phyloP scores from a whole-genome alignment of 495 filamentous ascomycete genomes.

The Pyronema omphalodes region DNA sequence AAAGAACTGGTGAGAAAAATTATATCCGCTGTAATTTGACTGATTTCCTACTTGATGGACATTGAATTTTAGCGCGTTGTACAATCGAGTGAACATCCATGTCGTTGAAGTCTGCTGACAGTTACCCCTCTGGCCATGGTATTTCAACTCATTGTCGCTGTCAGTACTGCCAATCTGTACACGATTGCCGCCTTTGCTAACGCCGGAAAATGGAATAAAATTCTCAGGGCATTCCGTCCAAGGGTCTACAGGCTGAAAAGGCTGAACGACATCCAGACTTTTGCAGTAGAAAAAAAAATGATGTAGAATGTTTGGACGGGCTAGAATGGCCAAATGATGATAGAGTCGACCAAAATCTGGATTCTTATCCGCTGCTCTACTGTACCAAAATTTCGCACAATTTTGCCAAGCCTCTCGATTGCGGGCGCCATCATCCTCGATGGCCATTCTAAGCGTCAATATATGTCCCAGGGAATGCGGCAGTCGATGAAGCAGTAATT shows the following conservation, averaged over 20 bases:
- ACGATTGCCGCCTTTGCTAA: too few species aligned
- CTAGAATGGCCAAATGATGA: constrained; percentile 69
- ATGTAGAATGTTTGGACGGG: constrained; percentile 51
- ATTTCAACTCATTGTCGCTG: too few species aligned
- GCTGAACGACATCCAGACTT: constrained; percentile 20
- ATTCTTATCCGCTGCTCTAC: constrained; percentile 49
- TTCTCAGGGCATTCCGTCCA: too few species aligned
- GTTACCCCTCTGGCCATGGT: too few species aligned
- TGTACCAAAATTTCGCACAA: constrained; percentile 66
- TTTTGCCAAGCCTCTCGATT: constrained; percentile 64
- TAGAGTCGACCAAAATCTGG: constrained; percentile 58
- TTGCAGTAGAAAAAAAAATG: constrained; percentile 56
- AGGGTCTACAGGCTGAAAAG: constrained; percentile 31
- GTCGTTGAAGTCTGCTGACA: too few species aligned
- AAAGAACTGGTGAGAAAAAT: too few species aligned
- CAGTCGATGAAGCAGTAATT: constrained; percentile 47
- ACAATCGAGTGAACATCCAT: too few species aligned
- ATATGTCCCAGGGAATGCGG: constrained; percentile 49
- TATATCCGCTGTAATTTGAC: too few species aligned
- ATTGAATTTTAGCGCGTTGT: too few species aligned
- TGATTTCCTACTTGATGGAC: too few species aligned
- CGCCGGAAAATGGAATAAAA: too few species aligned
- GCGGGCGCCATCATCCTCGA: constrained; percentile 50
- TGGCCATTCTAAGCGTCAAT: constrained; percentile 62
- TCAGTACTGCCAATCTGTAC: too few species aligned